Percentiles rank a stretch among this genome's conserved stretches.
phyloP scores from a whole-genome alignment of 306 rosid genomes.

The cucumber (Cucumis sativus) region DNA sequence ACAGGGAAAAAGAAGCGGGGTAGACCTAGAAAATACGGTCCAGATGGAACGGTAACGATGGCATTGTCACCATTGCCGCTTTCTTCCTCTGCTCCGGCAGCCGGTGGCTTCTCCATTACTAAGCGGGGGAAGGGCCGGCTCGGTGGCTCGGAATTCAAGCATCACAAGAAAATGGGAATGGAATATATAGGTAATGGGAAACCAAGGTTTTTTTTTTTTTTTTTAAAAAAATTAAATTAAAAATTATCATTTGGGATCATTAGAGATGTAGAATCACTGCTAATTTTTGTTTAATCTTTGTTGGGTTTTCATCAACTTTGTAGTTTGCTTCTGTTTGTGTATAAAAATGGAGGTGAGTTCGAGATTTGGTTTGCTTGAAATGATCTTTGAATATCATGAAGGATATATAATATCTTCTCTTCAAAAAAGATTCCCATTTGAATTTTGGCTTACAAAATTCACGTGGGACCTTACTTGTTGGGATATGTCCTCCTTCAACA shows the following conservation, averaged over 20 bases:
- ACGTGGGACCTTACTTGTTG: conserved; percentile 12
- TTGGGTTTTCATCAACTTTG: neutral
- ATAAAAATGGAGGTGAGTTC: neutral
- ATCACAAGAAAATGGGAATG: conserved; percentile 39
- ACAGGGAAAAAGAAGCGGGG: conserved; percentile 61
- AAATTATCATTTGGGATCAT: neutral
- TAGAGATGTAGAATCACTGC: neutral
- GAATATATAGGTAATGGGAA: conserved; percentile 43
- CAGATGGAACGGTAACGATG: conserved; percentile 66
- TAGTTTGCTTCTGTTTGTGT: conserved; percentile 5
- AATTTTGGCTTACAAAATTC: neutral
- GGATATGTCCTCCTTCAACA: conserved; percentile 13
- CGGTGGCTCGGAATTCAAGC: conserved; percentile 43
- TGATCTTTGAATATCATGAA: conserved; percentile 4
- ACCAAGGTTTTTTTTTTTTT: neutral
- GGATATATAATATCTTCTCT: neutral
- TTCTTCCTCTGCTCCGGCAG: conserved; percentile 42
- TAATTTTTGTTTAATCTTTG: neutral
- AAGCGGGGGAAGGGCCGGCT: conserved; percentile 44
- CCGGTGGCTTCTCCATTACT: conserved; percentile 29
- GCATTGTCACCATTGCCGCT: conserved; percentile 64
- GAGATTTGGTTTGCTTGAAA: conserved; percentile 1
- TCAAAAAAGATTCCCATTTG: neutral
- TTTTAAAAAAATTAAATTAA: neutral
- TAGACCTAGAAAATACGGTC: conserved; percentile 78